phyloP scores from a whole-genome alignment of 306 rosid genomes.

The Sphenostylis stenocarpa region DNA sequence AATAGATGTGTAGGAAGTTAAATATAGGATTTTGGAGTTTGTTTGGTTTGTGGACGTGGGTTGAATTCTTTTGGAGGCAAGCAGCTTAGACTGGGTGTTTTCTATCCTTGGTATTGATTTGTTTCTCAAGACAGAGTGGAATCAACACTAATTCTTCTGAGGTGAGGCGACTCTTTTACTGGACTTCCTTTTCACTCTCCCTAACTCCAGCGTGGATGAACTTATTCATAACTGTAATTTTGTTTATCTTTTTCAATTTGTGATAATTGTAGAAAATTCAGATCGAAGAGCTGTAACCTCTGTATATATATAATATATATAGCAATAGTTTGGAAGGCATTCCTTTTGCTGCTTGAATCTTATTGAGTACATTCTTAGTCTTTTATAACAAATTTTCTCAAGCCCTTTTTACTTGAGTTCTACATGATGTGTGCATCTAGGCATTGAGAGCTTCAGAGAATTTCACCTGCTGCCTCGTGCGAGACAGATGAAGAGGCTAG shows the following conservation, averaged over 20 bases:
- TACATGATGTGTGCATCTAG: neutral
- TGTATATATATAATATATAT: constrained; percentile 81
- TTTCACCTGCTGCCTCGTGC: neutral
- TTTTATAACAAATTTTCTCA: neutral
- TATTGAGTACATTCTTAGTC: neutral
- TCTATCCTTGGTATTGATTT: constrained; percentile 65
- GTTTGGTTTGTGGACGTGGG: constrained; percentile 53
- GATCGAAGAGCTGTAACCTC: constrained; percentile 55
- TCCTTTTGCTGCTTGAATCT: constrained; percentile 52
- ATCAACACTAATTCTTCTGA: constrained; percentile 51
- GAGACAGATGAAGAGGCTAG: neutral
- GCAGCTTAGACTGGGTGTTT: constrained; percentile 44
- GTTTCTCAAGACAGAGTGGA: constrained; percentile 57
- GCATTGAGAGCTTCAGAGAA: neutral
- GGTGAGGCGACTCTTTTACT: constrained; percentile 50
- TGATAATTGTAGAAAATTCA: constrained; percentile 51
- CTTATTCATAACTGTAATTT: constrained; percentile 50
- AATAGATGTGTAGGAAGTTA: constrained; percentile 57
- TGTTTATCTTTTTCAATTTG: constrained; percentile 38
- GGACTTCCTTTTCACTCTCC: constrained; percentile 45
- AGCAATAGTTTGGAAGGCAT: constrained; percentile 60
- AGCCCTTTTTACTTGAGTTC: neutral
- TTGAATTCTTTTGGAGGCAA: constrained; percentile 82
- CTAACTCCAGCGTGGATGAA: constrained; percentile 40
- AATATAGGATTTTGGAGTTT: constrained; percentile 65